Percentiles rank a stretch among this genome's conserved stretches.
These are phyloP conservation scores for Musa schizocarpa DNA, from an alignment of 176 grass and related monocot genomes.

Conservation along the genomic window DNA sequence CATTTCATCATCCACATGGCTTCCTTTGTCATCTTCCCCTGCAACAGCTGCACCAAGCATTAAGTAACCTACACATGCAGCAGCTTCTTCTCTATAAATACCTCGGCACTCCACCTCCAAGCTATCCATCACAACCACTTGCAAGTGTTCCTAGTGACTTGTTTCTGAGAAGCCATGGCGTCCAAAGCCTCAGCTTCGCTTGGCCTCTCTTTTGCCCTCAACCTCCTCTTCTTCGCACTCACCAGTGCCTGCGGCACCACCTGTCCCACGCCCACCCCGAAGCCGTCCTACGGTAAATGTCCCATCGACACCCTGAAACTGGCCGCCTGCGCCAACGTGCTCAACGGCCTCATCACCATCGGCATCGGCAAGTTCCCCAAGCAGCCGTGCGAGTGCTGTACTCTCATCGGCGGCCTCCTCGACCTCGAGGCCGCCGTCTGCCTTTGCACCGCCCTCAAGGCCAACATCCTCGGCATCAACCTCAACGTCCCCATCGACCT, in stretches of 20 bases:
- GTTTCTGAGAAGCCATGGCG: not conserved
- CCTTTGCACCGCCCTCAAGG: slow-evolving; percentile 8
- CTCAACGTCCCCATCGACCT: slow-evolving; percentile 5
- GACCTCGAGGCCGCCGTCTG: slow-evolving; percentile 17
- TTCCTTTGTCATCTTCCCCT: too few species aligned
- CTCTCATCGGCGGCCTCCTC: slow-evolving; percentile 3
- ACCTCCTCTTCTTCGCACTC: slow-evolving; percentile 3
- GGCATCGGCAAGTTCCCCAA: slow-evolving; percentile 11
- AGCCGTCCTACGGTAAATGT: not conserved
- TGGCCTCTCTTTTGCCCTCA: not conserved
- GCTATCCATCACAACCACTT: too few species aligned
- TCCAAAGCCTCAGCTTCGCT: not conserved
- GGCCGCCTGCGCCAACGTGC: not conserved
- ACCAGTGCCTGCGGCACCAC: not conserved
- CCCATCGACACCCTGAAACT: not conserved
- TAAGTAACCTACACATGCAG: too few species aligned
- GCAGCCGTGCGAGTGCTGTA: slow-evolving; percentile 21
- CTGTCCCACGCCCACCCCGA: not conserved
- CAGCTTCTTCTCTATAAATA: too few species aligned
- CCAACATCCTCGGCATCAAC: slow-evolving; percentile 3
- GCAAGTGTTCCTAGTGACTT: too few species aligned
- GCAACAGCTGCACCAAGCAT: too few species aligned
- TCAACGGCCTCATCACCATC: slow-evolving; percentile 5
- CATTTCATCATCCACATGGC: too few species aligned
- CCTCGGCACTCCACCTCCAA: too few species aligned